Base-by-base conservation (phyloP, 1,284 basidiomycete species). In the Mycena sp. region DNA sequence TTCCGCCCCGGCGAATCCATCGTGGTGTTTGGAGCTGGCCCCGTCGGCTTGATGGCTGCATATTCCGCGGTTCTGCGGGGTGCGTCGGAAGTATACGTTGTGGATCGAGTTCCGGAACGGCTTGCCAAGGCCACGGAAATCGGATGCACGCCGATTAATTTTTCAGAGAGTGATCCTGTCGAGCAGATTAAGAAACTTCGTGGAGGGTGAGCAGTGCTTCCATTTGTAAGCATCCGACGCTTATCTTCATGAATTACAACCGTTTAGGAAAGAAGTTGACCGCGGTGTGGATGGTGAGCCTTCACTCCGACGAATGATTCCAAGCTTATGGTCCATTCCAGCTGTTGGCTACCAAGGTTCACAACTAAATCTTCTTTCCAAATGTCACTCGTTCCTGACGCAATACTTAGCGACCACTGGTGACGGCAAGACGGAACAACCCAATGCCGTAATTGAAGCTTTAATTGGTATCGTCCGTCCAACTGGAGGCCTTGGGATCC, bases 1-100 rank as follows among this genome's bases (percentile, higher is more conserved):
- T 85, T 85, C 74, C 77, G 77, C 44, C 81, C 83, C 2, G 84
- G 84, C 25, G 84, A 85, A 72, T 84, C 80, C 10, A 66, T 86
- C 46, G 84, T 74, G 1, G 80, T 86, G 21, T 85, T 85, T 60
- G 84, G 84, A 16, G 84, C 82, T 3, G 83, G 83, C 12, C 83
- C 83, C 4, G 80, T 80, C 11, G 79, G 79, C 1, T 78, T 85
- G 43, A 85, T 85, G 83, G 84, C 84, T 6, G 85, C 83, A 0
- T 86, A 86, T 68, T 84, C 82, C 30, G 84, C 84, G 2, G 67
- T 79, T 9, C 71, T 85, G 1, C 79, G 83, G 35, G 84, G 85
- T 28, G 83, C 84, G 2, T 78, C 83, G 0, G 78, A 81, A 25
- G 81, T 86, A 4, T 85, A 85, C 63, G 82, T 85, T 17, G 82